These are phyloP conservation scores for Colletotrichum costaricense DNA, from an alignment of 2,329 filamentous ascomycete genomes.

Conservation along the genomic window DNA sequence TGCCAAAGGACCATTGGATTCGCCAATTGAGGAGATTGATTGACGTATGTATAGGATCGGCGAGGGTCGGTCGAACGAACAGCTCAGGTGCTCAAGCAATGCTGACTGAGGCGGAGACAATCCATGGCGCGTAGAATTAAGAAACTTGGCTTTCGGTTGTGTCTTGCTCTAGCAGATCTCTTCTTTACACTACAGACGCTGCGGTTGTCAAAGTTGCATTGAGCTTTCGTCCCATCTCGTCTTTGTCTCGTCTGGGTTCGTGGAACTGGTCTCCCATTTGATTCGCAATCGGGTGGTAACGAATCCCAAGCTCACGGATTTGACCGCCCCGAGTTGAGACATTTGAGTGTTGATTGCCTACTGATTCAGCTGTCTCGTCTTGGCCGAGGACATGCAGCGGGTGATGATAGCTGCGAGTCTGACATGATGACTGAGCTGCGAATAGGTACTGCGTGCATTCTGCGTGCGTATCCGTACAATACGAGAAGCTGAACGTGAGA, in stretches of 20 bases:
- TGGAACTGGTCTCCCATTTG: neutral
- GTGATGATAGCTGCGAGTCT: neutral
- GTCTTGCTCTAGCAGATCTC: neutral
- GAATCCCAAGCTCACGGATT: no score
- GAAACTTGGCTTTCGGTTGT: neutral
- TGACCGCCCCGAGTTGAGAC: neutral
- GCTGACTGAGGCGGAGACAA: neutral
- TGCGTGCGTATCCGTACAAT: neutral
- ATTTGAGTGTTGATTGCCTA: neutral
- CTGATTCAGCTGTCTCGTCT: neutral
- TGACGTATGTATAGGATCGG: neutral
- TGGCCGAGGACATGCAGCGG: neutral
- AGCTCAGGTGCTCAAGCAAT: neutral
- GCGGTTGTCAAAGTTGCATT: neutral
- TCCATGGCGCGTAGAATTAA: neutral
- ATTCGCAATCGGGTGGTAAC: neutral
- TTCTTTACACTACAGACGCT: neutral
- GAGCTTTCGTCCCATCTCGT: neutral
- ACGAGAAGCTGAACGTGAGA: neutral
- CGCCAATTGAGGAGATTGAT: neutral
- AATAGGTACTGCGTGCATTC: neutral
- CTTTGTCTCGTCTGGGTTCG: neutral
- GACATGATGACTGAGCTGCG: neutral
- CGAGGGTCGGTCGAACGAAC: neutral
- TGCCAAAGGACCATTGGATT: neutral